Evolutionary conservation across 192 early-diverging fungal species (phyloP), one percentile per base, ranked within the genome.

Genomic region (Coemansia umbellata): DNA sequence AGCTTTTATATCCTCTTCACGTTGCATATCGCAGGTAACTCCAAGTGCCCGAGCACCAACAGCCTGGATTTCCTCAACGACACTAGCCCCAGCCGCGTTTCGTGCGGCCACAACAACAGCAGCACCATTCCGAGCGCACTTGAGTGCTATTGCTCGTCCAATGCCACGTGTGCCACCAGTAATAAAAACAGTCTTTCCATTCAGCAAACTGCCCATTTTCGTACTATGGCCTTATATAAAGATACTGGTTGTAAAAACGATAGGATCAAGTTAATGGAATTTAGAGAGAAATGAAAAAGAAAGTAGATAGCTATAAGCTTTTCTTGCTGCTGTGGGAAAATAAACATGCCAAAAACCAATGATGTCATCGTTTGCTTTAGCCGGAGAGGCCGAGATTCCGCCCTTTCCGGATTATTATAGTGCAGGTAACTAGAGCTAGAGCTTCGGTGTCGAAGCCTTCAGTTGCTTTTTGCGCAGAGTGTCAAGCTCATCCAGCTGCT

Each of bases 1-100:
- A 3, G 54, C 70, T 41, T 80, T 52, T 30, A 90, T 79, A 30
- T 87, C 83, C 3, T 79, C 80, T 55, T 90, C 90, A 51, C 76
- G 69, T 26, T 82, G 82, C 37, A 91, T 82, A 53, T 91, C 90
- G 65, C 90, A 91, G 19, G 80, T 18, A 33, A 91, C 51, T 0
- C 84, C 83, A 10, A 91, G 66, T 1, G 82, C 84, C 17, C 74
- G 79, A 28, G 84, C 85, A 26, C 89, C 87, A n/a, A 73, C 73
- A 14, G 71, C 78, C 28, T 79, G 80, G 47, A 91, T 84, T 58
- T 84, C 85, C 22, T 79, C 59, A 0, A 81, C 82, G 23, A 87
- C 78, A 8, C 82, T 79, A 60, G 80, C 66, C 31, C 56, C 63
- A 11, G 57, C 77, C 4, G 69, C 78, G 10, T 79, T 82, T 49